Evolutionary conservation across 1,284 basidiomycete genomes (phyloP).

Genomic region (Flammula alnicola): DNA sequence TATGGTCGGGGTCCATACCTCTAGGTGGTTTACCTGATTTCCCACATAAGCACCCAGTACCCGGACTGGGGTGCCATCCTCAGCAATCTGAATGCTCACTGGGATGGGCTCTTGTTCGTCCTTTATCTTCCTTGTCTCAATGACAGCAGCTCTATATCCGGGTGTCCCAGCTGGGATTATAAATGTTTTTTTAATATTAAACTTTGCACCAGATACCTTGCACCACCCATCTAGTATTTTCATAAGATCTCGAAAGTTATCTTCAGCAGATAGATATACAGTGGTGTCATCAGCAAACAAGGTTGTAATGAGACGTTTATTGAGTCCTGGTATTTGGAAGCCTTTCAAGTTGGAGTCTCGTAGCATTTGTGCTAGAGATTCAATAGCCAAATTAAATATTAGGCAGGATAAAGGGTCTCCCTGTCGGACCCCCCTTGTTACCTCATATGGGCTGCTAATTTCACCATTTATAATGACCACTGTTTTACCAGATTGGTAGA

Average conservation of each 20-base stretch:
- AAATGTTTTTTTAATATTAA: constrained; percentile 39
- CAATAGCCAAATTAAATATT: constrained; percentile 41
- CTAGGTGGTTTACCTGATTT: constrained; percentile 23
- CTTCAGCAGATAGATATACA: constrained; percentile 28
- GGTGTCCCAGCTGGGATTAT: constrained; percentile 32
- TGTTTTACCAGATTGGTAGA: constrained; percentile 39
- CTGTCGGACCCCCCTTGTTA: constrained; percentile 41
- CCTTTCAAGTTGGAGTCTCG: constrained; percentile 35
- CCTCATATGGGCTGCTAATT: constrained; percentile 28
- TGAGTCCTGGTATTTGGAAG: constrained; percentile 24
- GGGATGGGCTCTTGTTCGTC: constrained; percentile 11
- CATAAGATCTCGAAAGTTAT: constrained; percentile 25
- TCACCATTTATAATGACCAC: constrained; percentile 39
- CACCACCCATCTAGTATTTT: constrained; percentile 36
- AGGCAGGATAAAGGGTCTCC: constrained; percentile 45
- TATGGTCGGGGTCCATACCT: constrained; percentile 29
- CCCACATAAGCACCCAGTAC: constrained; percentile 37
- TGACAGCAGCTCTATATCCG: constrained; percentile 21
- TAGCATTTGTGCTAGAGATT: constrained; percentile 34
- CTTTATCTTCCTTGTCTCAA: constrained; percentile 13
- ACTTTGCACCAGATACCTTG: constrained; percentile 36
- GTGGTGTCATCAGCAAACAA: constrained; percentile 40
- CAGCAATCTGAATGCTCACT: constrained; percentile 27
- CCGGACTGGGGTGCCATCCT: constrained; percentile 28
- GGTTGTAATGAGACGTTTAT: constrained; percentile 27